phyloP scores from a whole-genome alignment of 1,139 yeast species.

The Geotrichum carabidarum region DNA sequence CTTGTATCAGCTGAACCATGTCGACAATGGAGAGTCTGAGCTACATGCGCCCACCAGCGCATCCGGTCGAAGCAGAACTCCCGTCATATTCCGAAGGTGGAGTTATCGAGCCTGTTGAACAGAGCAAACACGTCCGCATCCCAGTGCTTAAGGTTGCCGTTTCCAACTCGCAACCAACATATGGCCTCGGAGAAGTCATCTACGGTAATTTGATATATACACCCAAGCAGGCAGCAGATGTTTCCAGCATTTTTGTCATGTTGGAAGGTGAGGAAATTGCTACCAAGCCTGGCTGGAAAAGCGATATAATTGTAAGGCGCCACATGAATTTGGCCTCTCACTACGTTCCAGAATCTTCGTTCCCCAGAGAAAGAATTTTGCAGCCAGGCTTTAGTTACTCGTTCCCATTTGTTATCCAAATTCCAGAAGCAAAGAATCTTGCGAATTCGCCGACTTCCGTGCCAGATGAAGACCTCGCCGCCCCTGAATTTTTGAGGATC shows the following conservation, averaged over 20 bases:
- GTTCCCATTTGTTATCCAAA: not conserved
- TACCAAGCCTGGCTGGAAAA: not conserved
- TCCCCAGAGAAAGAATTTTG: not conserved
- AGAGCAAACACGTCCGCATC: not conserved
- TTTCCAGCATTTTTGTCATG: not conserved
- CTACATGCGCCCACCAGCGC: not conserved
- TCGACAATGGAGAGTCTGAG: too few species aligned
- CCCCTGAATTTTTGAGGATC: slow-evolving; percentile 3
- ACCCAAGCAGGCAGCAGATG: not conserved
- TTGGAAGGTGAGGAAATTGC: not conserved
- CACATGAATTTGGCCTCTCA: not conserved
- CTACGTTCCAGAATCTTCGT: not conserved
- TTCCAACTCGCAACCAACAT: not conserved
- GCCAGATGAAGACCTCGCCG: not conserved
- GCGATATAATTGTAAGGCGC: not conserved
- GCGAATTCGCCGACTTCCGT: not conserved
- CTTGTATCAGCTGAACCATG: too few species aligned
- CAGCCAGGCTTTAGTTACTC: not conserved
- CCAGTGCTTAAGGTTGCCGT: not conserved
- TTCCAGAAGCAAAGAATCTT: not conserved
- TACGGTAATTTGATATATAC: not conserved
- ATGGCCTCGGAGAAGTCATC: not conserved
- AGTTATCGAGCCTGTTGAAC: not conserved
- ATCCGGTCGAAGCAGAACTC: not conserved
- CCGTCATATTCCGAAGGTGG: not conserved